These are phyloP conservation scores for Saccharomycopsis schoenii DNA, from an alignment of 805 yeast species.

Conservation along the genomic window DNA sequence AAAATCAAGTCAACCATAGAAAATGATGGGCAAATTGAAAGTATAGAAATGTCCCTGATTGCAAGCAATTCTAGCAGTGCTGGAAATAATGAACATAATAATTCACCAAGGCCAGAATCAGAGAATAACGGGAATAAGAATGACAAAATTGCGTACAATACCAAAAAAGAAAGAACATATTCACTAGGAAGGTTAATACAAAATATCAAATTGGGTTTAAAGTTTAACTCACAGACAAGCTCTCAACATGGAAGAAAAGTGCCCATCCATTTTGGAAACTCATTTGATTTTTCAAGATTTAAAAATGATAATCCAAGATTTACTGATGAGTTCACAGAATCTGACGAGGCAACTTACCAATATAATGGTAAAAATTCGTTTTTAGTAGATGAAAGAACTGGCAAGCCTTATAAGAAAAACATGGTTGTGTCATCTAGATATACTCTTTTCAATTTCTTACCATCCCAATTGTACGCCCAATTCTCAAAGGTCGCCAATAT, in stretches of 20 bases:
- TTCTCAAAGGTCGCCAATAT: constrained; percentile 88
- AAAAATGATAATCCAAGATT: neutral
- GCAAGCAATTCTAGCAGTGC: neutral
- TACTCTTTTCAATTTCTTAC: constrained; percentile 69
- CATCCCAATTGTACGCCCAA: constrained; percentile 82
- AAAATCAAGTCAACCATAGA: constrained; percentile 14
- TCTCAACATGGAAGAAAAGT: constrained; percentile 12
- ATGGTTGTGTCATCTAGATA: constrained; percentile 80
- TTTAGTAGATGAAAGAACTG: constrained; percentile 14
- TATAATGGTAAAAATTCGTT: constrained; percentile 3
- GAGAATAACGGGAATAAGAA: neutral
- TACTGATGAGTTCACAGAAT: neutral
- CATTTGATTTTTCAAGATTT: constrained; percentile 10
- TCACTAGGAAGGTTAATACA: constrained; percentile 15
- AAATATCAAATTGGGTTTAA: constrained; percentile 5
- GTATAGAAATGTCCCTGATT: constrained; percentile 12
- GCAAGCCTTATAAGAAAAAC: constrained; percentile 43
- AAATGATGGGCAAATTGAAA: neutral
- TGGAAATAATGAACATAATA: no score
- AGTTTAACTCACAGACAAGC: neutral
- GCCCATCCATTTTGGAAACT: constrained; percentile 5
- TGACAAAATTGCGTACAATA: neutral
- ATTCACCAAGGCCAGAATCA: neutral
- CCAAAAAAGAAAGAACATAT: constrained; percentile 12
- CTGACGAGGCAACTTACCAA: neutral